Percentiles rank a stretch among this genome's conserved stretches.
These are phyloP conservation scores for Acrocalymma vagum DNA, from an alignment of 2,329 filamentous ascomycete genomes.

Conservation along the genomic window DNA sequence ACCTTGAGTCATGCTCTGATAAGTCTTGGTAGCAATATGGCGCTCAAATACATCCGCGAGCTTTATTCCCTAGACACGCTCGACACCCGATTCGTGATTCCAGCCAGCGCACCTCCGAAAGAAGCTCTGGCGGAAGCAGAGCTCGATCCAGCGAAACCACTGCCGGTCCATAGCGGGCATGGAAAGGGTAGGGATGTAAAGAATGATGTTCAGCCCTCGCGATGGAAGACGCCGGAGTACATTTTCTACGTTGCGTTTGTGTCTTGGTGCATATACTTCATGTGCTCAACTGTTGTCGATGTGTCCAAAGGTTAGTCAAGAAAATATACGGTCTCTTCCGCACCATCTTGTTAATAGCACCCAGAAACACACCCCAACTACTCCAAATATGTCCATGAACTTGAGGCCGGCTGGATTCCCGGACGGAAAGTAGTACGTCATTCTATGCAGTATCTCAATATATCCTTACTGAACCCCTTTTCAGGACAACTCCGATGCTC, in stretches of 20 bases:
- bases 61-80: constrained; percentile 73
- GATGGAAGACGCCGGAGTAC: constrained; percentile 90
- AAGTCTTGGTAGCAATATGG: constrained; percentile 35
- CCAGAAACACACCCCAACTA: constrained; percentile 84
- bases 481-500: constrained; percentile 86
- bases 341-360: constrained; percentile 9
- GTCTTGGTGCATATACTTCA: constrained; percentile 73
- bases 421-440: constrained; percentile 81
- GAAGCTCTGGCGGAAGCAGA: constrained; percentile 44
- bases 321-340: neutral
- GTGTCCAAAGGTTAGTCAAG: constrained; percentile 77
- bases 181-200: constrained; percentile 24
- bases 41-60: constrained; percentile 58
- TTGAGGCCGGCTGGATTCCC: constrained; percentile 88
- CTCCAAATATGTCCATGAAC: constrained; percentile 71
- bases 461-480: constrained; percentile 16
- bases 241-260: constrained; percentile 80
- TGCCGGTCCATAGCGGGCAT: constrained; percentile 31
- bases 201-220: constrained; percentile 67
- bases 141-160: constrained; percentile 41
- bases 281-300: constrained; percentile 90
- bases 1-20: constrained; percentile 28
- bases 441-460: neutral
- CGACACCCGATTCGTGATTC: constrained; percentile 75
- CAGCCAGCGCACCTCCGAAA: constrained; percentile 70